Percentiles rank a stretch among this genome's conserved stretches.
Evolutionary conservation across 257 asterid species (phyloP).

Genomic region (Ilex asprella): DNA sequence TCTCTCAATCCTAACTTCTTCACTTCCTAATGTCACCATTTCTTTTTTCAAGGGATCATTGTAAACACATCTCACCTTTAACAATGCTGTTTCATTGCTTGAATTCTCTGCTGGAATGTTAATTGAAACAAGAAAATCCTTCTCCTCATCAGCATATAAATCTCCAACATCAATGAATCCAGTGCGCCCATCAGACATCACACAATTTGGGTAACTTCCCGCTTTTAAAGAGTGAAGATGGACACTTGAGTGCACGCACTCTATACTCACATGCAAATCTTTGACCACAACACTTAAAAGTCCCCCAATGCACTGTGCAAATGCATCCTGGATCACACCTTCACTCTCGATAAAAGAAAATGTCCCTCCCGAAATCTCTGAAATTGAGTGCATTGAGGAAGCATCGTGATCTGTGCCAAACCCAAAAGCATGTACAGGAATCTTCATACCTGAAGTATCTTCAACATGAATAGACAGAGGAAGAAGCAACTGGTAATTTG

Average conservation of each 20-base stretch:
- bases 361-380: slow-evolving; percentile 94
- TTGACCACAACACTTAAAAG: slow-evolving; percentile 89
- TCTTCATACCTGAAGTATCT: slow-evolving; percentile 42
- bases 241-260: slow-evolving; percentile 48
- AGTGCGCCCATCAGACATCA: slow-evolving; percentile 35
- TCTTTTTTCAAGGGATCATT: slow-evolving; percentile 66
- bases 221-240: slow-evolving; percentile 51
- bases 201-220: slow-evolving; percentile 64
- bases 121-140: slow-evolving; percentile 68
- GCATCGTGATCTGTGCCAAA: slow-evolving; percentile 93
- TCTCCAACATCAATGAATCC: slow-evolving; percentile 83
- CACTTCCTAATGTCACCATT: slow-evolving; percentile 36
- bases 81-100: slow-evolving; percentile 38
- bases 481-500: slow-evolving; percentile 63
- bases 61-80: slow-evolving; percentile 62
- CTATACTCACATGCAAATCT: slow-evolving; percentile 51
- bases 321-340: slow-evolving; percentile 93
- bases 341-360: slow-evolving; percentile 96
- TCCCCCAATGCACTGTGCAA: slow-evolving; percentile 99
- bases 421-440: slow-evolving; percentile 92
- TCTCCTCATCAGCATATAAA: slow-evolving; percentile 89
- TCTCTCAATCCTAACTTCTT: slow-evolving; percentile 51
- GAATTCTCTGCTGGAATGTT: slow-evolving; percentile 60
- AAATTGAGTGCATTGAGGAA: slow-evolving; percentile 80
- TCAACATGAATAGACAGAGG: slow-evolving; percentile 60